These are phyloP conservation scores for Proteromonas lacertae DNA, from an alignment of 352 stramenopile species.

Conservation along the genomic window DNA sequence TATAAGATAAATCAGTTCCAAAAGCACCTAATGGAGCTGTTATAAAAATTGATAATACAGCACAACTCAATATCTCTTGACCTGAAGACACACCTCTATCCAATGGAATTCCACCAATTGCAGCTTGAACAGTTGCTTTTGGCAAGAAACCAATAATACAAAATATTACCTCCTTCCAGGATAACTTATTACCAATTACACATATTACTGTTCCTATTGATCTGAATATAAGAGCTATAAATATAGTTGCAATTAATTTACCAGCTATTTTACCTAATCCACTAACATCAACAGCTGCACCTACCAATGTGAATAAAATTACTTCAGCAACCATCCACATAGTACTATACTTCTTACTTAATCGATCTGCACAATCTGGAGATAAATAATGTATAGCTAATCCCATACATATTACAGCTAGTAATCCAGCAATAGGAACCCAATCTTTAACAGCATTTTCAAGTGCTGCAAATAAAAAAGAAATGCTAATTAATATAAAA, in stretches of 20 bases:
- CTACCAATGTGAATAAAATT: conserved; percentile 6
- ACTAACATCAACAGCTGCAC: conserved; percentile 1
- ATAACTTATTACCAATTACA: background rate
- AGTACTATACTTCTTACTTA: background rate
- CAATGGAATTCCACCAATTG: conserved; percentile 9
- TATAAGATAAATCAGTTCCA: too few species aligned
- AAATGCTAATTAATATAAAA: background rate
- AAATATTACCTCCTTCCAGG: conserved; percentile 4
- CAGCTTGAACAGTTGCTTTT: conserved; percentile 16
- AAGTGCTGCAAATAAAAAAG: background rate
- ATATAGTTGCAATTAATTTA: background rate
- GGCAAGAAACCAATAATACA: conserved; percentile 9
- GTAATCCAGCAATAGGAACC: background rate
- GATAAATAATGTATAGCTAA: too few species aligned
- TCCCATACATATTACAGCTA: background rate
- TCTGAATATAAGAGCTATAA: background rate
- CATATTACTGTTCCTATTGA: background rate
- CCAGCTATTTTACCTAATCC: background rate
- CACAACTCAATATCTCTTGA: conserved; percentile 6
- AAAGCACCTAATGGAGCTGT: conserved; percentile 11
- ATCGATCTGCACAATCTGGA: background rate
- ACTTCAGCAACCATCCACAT: background rate
- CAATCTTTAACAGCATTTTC: background rate
- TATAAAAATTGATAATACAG: conserved; percentile 12
- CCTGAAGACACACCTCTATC: conserved; percentile 1